These are phyloP conservation scores for Carpinus fangiana DNA, from an alignment of 306 rosid species.

Conservation along the genomic window DNA sequence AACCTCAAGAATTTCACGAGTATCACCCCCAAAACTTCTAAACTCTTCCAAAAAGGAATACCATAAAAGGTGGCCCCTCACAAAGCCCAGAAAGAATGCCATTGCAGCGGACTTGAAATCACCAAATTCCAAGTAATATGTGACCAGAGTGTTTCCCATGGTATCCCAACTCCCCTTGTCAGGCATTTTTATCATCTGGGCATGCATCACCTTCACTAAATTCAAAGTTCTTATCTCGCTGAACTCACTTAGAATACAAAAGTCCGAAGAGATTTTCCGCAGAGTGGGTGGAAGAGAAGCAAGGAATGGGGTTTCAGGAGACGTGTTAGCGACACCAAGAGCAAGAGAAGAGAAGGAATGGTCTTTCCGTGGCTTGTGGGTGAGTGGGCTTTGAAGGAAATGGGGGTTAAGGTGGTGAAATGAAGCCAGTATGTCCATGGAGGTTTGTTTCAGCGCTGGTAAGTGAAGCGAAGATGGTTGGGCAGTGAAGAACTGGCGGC, in stretches of 20 bases:
- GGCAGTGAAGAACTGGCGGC: conserved; percentile 10
- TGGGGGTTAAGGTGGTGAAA: conserved; percentile 37
- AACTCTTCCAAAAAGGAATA: conserved; percentile 51
- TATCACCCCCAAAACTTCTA: conserved; percentile 50
- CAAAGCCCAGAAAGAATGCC: conserved; percentile 53
- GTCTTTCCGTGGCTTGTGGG: conserved; percentile 34
- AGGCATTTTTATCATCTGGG: conserved; percentile 53
- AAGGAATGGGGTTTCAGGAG: conserved; percentile 6
- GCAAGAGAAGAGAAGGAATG: conserved; percentile 32
- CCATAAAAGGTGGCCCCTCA: conserved; percentile 46
- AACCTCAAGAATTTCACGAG: conserved; percentile 40
- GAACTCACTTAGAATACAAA: conserved; percentile 30
- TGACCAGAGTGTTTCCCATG: conserved; percentile 42
- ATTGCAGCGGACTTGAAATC: conserved; percentile 56
- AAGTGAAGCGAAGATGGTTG: conserved; percentile 21
- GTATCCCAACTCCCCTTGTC: conserved; percentile 29
- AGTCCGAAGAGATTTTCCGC: conserved; percentile 26
- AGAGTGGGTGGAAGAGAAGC: conserved; percentile 38
- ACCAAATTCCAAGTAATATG: conserved; percentile 51
- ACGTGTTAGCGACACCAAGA: conserved; percentile 23
- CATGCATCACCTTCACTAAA: conserved; percentile 53
- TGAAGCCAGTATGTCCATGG: conserved; percentile 47
- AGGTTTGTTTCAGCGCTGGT: conserved; percentile 27
- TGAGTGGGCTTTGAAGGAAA: conserved; percentile 33
- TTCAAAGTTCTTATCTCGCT: conserved; percentile 40